Evolutionary conservation across 169 alveolate genomes (phyloP).

Genomic region (Eimeria sp.): DNA sequence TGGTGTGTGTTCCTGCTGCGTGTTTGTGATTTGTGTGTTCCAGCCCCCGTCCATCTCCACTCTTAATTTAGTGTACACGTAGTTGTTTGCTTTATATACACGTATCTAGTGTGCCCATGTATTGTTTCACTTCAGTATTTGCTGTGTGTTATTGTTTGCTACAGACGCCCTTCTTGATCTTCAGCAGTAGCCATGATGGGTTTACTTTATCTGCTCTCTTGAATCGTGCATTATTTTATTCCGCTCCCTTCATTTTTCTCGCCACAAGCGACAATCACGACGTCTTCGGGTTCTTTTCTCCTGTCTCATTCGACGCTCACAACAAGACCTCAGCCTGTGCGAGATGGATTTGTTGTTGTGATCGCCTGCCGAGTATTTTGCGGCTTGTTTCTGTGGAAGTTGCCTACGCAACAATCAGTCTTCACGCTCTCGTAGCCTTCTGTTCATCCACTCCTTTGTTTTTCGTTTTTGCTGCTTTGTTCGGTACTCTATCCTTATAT

Average conservation of each 20-base stretch:
- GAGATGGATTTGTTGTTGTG: neutral
- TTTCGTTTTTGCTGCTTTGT: neutral
- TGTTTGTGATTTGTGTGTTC: neutral
- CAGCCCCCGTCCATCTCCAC: neutral
- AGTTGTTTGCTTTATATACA: too few relatives aligned
- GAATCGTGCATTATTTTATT: neutral
- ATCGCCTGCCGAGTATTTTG: neutral
- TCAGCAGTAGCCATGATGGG: constrained; percentile 67
- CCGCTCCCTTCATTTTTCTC: neutral
- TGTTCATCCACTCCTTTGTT: neutral
- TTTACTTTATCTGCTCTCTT: constrained; percentile 34
- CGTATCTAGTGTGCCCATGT: too few relatives aligned
- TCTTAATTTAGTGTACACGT: neutral
- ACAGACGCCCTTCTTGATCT: constrained; percentile 34
- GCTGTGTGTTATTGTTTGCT: neutral
- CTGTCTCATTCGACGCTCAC: neutral
- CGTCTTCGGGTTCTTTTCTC: constrained; percentile 49
- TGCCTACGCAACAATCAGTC: neutral
- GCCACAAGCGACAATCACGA: constrained; percentile 26
- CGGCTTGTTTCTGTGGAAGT: neutral
- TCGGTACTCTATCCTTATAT: neutral
- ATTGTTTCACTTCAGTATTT: neutral
- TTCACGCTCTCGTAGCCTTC: neutral
- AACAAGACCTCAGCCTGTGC: neutral
- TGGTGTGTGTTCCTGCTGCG: neutral